Evolutionary conservation across 495 filamentous ascomycete species (phyloP), one percentile per base, ranked within the genome.

Genomic region (Hypoxylon fragiforme): DNA sequence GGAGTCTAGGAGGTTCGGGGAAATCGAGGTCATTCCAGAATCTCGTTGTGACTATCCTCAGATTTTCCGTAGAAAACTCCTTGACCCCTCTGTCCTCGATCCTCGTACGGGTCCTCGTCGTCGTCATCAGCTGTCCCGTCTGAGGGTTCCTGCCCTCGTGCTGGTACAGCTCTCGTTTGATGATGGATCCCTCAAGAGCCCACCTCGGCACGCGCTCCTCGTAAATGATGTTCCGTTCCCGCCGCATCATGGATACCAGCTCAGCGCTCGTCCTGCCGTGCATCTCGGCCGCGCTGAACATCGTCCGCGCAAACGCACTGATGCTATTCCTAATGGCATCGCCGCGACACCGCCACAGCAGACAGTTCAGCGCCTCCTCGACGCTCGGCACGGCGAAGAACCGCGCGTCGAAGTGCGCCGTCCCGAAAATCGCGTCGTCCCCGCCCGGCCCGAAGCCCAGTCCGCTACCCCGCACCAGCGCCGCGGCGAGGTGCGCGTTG

Each of bases 311-410:
- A 8, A 57, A 30, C 13, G 40, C 32, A 6, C 20, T 20, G 13
- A 45, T 26, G 11, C 54, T 28, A 22, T 37, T 57, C 34, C 21
- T 21, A n/a, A 34, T 13, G 8, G 45, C 54, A 21, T 52, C 42
- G 22, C 21, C 44, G 6, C 39, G 16, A 18, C 32, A 49, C 12
- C 49, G 30, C 56, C 56, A 60, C 9, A 54, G 16, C 5, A 60
- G 22, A 12, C 31, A 60, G 12, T 50, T 49, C 3, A 60, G n/a
- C 0, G 44, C 50, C 7, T 60, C 56, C 20, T 54, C 50, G 16
- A 39, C 22, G 34, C 22, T 60, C n/a, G 56, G 44, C n/a, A 60
- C 49, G 6, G 56, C 15, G 28, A 60, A 54, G 13, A 54, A 7
- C 2, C 24, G 56, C 1, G 56, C 43, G 6, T 54, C 49, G 12